Evolutionary conservation across 2,329 filamentous ascomycete genomes (phyloP).

Genomic region (Coniochaeta prunicola): DNA sequence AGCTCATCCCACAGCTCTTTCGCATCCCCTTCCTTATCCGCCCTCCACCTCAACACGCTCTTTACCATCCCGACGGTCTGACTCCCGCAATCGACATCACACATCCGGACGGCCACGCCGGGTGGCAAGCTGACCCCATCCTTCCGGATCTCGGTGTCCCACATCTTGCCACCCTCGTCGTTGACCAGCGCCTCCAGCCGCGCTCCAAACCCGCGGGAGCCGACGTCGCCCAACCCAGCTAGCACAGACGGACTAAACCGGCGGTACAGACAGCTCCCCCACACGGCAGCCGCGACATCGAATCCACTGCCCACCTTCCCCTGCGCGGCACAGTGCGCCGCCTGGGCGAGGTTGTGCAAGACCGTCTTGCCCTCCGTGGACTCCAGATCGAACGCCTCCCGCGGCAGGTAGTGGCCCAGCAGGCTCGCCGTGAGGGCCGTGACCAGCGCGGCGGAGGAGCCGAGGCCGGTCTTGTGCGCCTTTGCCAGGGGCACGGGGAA

Average conservation of each 20-base stretch:
- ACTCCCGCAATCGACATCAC: conserved; percentile 90
- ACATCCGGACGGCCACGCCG: conserved; percentile 79
- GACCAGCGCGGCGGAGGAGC: conserved; percentile 89
- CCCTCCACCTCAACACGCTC: conserved; percentile 77
- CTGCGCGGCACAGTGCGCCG: conserved; percentile 89
- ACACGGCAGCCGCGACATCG: conserved; percentile 88
- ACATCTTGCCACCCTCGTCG: conserved; percentile 41
- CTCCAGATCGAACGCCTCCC: conserved; percentile 46
- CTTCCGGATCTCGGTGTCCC: conserved; percentile 75
- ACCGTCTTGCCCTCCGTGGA: conserved; percentile 46
- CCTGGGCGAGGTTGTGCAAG: conserved; percentile 90
- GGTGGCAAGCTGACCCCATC: conserved; percentile 62
- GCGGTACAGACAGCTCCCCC: conserved; percentile 82
- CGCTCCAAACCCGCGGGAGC: conserved; percentile 57
- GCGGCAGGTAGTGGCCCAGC: conserved; percentile 66
- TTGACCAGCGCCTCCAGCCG: conserved; percentile 60
- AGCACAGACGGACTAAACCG: conserved; percentile 84
- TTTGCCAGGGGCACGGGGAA: conserved; percentile 69
- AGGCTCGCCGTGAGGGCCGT: conserved; percentile 76
- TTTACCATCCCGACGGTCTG: conserved; percentile 96
- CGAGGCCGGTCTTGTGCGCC: conserved; percentile 92
- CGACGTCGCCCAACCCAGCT: conserved; percentile 57
- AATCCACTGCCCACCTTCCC: conserved; percentile 96
- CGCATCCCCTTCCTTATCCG: conserved; percentile 55
- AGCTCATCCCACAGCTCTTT: conserved; percentile 66